These are phyloP conservation scores for Blepharisma stoltei DNA, from an alignment of 73 alveolate species.

Conservation along the genomic window DNA sequence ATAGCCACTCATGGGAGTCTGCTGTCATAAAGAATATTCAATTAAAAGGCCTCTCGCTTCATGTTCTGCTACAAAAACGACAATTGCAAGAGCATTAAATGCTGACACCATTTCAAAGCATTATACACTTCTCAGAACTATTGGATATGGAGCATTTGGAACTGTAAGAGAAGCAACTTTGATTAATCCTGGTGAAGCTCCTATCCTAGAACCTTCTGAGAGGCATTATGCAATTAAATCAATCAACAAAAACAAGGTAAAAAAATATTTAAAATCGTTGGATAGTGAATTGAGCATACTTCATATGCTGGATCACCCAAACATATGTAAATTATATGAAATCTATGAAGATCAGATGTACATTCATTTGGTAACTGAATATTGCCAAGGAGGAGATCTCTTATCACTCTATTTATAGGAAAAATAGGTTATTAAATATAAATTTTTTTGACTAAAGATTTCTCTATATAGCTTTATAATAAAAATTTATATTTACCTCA, in stretches of 20 bases:
- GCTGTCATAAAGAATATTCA: no score
- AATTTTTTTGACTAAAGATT: no score
- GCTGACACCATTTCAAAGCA: background rate
- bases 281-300: background rate
- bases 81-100: no score
- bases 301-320: slow-evolving; percentile 7
- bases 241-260: slow-evolving; percentile 1
- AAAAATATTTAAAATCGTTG: background rate
- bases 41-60: no score
- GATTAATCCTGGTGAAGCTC: background rate
- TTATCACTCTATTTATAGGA: no score
- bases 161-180: slow-evolving; percentile 1
- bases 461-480: no score
- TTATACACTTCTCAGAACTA: background rate
- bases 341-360: slow-evolving; percentile 5
- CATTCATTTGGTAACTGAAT: slow-evolving; percentile 11
- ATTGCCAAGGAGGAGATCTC: slow-evolving; percentile 16
- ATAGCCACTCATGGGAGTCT: no score
- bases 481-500: no score
- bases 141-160: slow-evolving; percentile 21
- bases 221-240: slow-evolving; percentile 11
- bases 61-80: no score
- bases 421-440: no score
- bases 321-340: background rate
- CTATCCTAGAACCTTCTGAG: background rate